These are phyloP conservation scores for Hypoxylon rickii DNA, from an alignment of 495 filamentous ascomycete genomes.

Conservation along the genomic window DNA sequence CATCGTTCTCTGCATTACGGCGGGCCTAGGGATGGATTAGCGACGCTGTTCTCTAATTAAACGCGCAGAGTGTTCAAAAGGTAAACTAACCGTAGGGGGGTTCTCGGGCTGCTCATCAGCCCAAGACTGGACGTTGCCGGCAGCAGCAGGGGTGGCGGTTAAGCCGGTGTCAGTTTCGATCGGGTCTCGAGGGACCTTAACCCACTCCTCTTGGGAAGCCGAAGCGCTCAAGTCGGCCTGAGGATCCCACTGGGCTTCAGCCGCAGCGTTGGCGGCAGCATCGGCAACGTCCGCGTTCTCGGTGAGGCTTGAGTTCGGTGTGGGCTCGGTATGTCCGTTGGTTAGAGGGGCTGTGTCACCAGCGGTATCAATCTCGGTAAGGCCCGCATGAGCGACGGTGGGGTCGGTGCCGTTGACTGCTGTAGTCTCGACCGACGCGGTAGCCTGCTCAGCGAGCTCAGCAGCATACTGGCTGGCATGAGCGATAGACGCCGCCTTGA, in stretches of 20 bases:
- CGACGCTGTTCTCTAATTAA: background rate
- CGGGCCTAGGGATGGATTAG: conserved; percentile 34
- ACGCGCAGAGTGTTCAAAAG: background rate
- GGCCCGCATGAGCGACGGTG: conserved; percentile 73
- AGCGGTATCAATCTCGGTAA: conserved; percentile 66
- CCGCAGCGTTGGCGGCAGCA: conserved; percentile 68
- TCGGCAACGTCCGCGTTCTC: conserved; percentile 62
- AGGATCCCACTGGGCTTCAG: conserved; percentile 70
- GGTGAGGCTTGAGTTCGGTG: conserved; percentile 42
- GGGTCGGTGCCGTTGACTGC: conserved; percentile 66
- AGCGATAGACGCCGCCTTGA: conserved; percentile 65
- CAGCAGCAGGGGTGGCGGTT: conserved; percentile 61
- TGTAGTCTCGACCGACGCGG: conserved; percentile 47
- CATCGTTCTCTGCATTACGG: too few species aligned
- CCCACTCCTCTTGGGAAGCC: conserved; percentile 69
- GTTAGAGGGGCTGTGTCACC: conserved; percentile 47
- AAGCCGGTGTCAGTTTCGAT: conserved; percentile 73
- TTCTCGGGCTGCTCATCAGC: conserved; percentile 66
- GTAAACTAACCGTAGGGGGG: conserved; percentile 42
- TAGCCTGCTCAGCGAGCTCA: conserved; percentile 45
- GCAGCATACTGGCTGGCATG: conserved; percentile 48
- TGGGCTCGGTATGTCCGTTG: conserved; percentile 56
- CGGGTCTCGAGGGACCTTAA: conserved; percentile 69
- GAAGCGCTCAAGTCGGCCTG: conserved; percentile 56
- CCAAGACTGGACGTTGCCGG: conserved; percentile 63